These are phyloP conservation scores for Fusarium armeniacum DNA, from an alignment of 2,329 filamentous ascomycete species.

Conservation along the genomic window DNA sequence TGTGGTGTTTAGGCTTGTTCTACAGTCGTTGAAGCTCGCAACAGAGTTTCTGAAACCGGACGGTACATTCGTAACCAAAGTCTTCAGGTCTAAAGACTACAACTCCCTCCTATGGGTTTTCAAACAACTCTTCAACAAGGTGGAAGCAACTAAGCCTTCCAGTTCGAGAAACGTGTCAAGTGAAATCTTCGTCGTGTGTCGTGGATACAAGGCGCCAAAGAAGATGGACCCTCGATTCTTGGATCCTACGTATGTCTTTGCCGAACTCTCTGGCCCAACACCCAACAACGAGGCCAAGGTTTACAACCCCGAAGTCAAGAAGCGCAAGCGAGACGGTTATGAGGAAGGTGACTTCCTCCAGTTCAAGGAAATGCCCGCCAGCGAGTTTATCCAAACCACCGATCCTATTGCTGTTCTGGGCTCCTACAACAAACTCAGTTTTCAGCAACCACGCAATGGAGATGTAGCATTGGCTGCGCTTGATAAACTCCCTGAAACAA, in stretches of 20 bases:
- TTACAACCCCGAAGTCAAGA: slow-evolving; percentile 97
- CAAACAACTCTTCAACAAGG: slow-evolving; percentile 94
- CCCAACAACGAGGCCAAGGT: slow-evolving; percentile 98
- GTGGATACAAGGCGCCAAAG: slow-evolving; percentile 95
- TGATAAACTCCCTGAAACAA: slow-evolving; percentile 88
- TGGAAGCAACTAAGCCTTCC: slow-evolving; percentile 94
- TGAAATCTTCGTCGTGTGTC: slow-evolving; percentile 98
- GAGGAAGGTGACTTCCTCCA: slow-evolving; percentile 95
- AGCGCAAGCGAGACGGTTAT: slow-evolving; percentile 96
- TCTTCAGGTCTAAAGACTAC: slow-evolving; percentile 97
- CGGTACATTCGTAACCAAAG: slow-evolving; percentile 96
- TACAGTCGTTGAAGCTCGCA: slow-evolving; percentile 80
- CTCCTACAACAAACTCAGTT: slow-evolving; percentile 84
- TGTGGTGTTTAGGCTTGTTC: slow-evolving; percentile 71
- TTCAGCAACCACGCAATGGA: slow-evolving; percentile 82
- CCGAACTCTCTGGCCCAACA: slow-evolving; percentile 85
- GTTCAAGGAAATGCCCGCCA: slow-evolving; percentile 89
- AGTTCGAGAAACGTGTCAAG: slow-evolving; percentile 88
- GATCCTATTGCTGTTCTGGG: slow-evolving; percentile 96
- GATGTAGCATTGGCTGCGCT: slow-evolving; percentile 90
- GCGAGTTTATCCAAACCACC: slow-evolving; percentile 92
- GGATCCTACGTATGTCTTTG: slow-evolving; percentile 90
- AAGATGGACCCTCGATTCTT: slow-evolving; percentile 92
- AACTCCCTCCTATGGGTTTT: slow-evolving; percentile 97
- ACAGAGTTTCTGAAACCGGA: slow-evolving; percentile 92